Conservation (phyloP, 306 rosid species). For the Cicer arietinum region DNA sequence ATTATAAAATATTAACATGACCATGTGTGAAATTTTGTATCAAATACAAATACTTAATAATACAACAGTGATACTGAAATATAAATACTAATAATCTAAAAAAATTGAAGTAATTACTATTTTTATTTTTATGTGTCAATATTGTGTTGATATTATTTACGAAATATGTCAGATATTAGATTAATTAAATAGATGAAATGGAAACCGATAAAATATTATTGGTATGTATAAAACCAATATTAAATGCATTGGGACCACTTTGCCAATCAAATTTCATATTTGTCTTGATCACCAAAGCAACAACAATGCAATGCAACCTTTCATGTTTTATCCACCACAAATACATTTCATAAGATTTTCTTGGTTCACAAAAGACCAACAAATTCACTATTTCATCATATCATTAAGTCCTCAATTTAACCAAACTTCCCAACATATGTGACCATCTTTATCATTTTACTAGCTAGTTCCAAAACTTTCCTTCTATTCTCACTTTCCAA, state of each 20-base stretch:
- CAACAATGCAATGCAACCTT: slow-evolving; percentile 39
- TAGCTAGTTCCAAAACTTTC: slow-evolving; percentile 1
- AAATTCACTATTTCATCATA: slow-evolving; percentile 35
- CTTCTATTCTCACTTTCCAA: slow-evolving; percentile 2
- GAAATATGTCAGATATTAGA: no score
- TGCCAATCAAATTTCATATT: slow-evolving; percentile 31
- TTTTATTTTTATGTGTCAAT: no score
- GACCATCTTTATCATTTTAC: slow-evolving; percentile 29
- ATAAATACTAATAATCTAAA: no score
- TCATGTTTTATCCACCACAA: slow-evolving; percentile 55
- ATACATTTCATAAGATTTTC: slow-evolving; percentile 39
- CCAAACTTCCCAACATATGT: slow-evolving; percentile 42
- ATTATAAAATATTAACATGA: neutral
- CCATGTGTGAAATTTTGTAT: no score
- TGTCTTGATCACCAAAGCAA: slow-evolving; percentile 42
- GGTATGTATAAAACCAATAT: slow-evolving; percentile 34
- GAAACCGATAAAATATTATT: neutral
- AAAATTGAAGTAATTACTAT: no score
- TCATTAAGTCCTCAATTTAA: slow-evolving; percentile 39
- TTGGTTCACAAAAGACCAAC: slow-evolving; percentile 65
- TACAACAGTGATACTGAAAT: no score
- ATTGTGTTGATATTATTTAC: no score
- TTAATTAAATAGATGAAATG: neutral
- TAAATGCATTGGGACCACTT: slow-evolving; percentile 49
- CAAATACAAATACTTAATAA: no score